A percentile compares a stretch with the other conserved stretches of the same genome.
Evolutionary conservation across 176 grass and related monocot genomes (phyloP).

Genomic region (Secale cereale): DNA sequence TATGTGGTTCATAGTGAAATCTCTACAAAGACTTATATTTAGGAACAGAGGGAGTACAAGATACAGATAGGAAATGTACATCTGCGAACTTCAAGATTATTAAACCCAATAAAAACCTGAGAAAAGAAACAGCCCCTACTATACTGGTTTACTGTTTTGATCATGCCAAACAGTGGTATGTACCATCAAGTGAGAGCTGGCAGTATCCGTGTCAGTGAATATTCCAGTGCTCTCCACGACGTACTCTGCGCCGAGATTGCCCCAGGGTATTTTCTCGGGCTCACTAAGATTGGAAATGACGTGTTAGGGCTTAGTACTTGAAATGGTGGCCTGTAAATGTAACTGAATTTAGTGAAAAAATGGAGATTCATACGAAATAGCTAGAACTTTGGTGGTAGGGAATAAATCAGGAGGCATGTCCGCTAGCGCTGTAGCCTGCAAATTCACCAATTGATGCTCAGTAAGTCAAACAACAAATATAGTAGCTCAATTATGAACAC

Average conservation of each 20-base stretch:
- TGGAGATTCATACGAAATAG: neutral
- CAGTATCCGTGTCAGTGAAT: neutral
- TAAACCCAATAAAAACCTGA: neutral
- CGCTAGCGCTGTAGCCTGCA: neutral
- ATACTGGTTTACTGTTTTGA: neutral
- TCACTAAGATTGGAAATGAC: neutral
- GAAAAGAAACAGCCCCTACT: neutral
- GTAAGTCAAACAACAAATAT: neutral
- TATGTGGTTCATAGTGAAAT: no score
- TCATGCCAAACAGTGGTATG: neutral
- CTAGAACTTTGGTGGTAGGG: neutral
- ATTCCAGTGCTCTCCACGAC: neutral
- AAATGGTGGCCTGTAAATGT: neutral
- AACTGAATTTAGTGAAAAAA: neutral
- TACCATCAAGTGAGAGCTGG: neutral
- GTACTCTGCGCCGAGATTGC: neutral
- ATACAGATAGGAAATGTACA: neutral
- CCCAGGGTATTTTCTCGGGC: neutral
- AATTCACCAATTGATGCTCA: neutral
- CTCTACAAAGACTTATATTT: no score
- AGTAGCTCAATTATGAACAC: neutral
- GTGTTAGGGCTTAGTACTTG: neutral
- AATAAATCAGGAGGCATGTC: conserved; percentile 7
- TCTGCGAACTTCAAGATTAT: neutral
- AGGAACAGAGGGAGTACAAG: no score